A percentile compares a stretch with the other conserved stretches of the same genome.
phyloP scores from a whole-genome alignment of 129 eudicot species.

The Chrysanthemum seticuspe region DNA sequence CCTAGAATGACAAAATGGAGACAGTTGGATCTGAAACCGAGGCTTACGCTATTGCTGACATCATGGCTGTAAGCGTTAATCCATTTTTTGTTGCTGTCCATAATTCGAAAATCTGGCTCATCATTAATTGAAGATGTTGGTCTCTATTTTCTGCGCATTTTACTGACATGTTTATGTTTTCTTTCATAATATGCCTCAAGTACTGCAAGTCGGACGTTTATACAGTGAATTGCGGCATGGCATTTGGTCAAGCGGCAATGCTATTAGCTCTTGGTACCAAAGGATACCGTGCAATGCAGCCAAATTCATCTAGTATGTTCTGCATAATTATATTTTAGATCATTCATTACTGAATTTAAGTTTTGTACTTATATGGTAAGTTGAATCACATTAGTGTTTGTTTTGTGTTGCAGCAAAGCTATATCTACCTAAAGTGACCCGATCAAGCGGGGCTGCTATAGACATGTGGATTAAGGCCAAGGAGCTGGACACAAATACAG shows the following conservation, averaged over 20 bases:
- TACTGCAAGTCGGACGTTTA: slow-evolving; percentile 60
- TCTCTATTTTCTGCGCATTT: neutral
- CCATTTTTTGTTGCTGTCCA: slow-evolving; percentile 1
- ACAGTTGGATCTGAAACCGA: slow-evolving; percentile 73
- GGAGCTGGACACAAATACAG: slow-evolving; percentile 70
- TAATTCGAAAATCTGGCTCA: neutral
- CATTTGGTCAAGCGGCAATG: slow-evolving; percentile 98
- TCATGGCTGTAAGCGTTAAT: slow-evolving; percentile 62
- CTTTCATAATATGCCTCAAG: slow-evolving; percentile 27
- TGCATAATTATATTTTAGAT: neutral
- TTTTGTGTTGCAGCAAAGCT: slow-evolving; percentile 60
- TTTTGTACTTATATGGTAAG: neutral
- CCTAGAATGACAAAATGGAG: slow-evolving; percentile 63
- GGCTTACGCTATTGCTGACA: slow-evolving; percentile 82
- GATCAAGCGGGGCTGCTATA: slow-evolving; percentile 65
- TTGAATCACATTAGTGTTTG: neutral
- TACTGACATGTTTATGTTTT: slow-evolving; percentile 6
- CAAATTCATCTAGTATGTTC: slow-evolving; percentile 66
- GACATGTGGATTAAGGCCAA: slow-evolving; percentile 94
- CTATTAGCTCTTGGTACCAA: slow-evolving; percentile 75
- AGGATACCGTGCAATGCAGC: slow-evolving; percentile 69
- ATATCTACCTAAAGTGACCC: slow-evolving; percentile 63
- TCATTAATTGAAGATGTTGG: neutral
- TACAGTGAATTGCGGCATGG: slow-evolving; percentile 74
- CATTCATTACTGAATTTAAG: neutral